A percentile compares a stretch with the other conserved stretches of the same genome.
Conservation (phyloP, 2,329 filamentous ascomycete genomes). For the Trichoderma asperellum region DNA sequence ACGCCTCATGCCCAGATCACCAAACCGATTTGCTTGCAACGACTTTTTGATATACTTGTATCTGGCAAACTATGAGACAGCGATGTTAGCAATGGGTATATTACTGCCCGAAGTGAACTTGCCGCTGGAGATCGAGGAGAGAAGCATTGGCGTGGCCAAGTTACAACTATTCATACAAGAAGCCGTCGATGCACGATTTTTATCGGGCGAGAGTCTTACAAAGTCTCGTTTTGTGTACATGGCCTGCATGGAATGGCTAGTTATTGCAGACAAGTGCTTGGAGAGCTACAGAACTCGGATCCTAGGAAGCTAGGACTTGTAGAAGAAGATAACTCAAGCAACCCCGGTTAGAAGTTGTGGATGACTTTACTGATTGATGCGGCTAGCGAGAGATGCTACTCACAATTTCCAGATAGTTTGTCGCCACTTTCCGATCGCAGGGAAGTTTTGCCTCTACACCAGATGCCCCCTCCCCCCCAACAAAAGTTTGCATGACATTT, state of each 20-base stretch:
- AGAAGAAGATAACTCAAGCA: not conserved
- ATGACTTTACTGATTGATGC: not conserved
- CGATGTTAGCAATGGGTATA: not conserved
- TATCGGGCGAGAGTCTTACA: not conserved
- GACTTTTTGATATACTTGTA: not conserved
- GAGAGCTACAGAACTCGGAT: not conserved
- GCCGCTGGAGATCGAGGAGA: not conserved
- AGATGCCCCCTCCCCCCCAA: not conserved
- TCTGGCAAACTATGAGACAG: not conserved
- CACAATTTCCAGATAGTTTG: not conserved
- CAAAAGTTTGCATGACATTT: not conserved
- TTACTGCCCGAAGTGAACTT: not conserved
- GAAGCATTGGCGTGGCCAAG: not conserved
- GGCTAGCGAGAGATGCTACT: not conserved
- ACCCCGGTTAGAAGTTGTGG: not conserved
- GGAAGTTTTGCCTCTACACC: not conserved
- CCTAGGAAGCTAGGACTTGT: not conserved
- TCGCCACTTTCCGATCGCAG: not conserved
- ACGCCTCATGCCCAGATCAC: not conserved
- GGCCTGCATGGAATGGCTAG: not conserved
- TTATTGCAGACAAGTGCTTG: not conserved
- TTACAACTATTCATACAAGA: not conserved
- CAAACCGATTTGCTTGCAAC: not conserved
- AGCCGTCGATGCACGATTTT: not conserved
- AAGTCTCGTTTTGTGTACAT: not conserved